Evolutionary conservation across 2,329 filamentous ascomycete species (phyloP), one percentile per base, ranked within the genome.

Genomic region (Fusarium bactridioides): DNA sequence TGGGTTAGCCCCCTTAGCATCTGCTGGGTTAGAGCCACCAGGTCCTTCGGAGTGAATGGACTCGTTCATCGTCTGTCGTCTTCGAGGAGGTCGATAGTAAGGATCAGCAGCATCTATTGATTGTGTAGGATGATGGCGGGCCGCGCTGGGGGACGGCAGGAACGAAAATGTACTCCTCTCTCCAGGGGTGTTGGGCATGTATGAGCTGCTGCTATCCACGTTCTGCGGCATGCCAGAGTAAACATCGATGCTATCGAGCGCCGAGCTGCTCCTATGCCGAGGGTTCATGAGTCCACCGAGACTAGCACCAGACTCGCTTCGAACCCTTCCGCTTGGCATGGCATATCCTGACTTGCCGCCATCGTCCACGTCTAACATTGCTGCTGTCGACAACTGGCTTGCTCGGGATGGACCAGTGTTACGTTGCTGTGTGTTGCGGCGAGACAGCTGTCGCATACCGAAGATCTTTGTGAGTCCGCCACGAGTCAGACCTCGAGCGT

Each of bases 391-490:
- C 59, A 93, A 87, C 80, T 96, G 92, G 78, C 94, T 98, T 76
- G 93, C 91, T 67, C 94, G 89, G 12, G 92, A 92, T 29, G 88
- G 86, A 21, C 88, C 89, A 33, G 61, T 73, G 67, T 86, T 87
- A 67, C 88, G 89, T 53, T 89, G 89, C 61, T 89, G 89, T 64
- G 89, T 89, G 70, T 88, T 85, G 54, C 94, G 90, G 71, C 93
- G 90, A 18, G 93, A 93, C 44, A 98, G 85, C 80, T 98, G 94
- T 51, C 95, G 92, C 88, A 95, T 94, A 56, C 95, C 95, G 79
- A 98, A 97, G 50, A 95, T 94, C 83, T 95, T 97, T 74, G 92
- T 91, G 60, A 99, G 86, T 13, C 94, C 95, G 78, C 96, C 95
- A 79, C 94, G 86, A 56, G 91, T 90, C 72, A 92, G 89, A 43